A percentile compares a stretch with the other conserved stretches of the same genome.
Conservation (phyloP, 306 rosid species). For the Lagenaria siceraria region DNA sequence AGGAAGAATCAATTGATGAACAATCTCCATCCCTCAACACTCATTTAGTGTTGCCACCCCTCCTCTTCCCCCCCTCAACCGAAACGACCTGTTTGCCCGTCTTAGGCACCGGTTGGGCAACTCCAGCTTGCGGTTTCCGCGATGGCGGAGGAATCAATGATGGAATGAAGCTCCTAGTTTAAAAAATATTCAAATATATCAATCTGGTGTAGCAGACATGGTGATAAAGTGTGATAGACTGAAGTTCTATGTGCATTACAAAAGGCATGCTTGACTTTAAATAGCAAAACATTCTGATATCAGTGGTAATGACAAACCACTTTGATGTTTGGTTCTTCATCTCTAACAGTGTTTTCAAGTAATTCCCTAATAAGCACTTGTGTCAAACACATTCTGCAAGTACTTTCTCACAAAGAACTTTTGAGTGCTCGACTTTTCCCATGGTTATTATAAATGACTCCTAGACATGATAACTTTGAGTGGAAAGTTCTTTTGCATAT, state of each 20-base stretch:
- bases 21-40: conserved; percentile 1
- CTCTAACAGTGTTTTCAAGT: neutral
- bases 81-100: conserved; percentile 27
- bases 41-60: conserved; percentile 39
- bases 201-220: neutral
- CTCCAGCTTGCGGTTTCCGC: conserved; percentile 31
- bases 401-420: neutral
- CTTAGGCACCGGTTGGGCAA: conserved; percentile 20
- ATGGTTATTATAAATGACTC: neutral
- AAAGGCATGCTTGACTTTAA: neutral
- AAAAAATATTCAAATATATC: neutral
- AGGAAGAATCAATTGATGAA: conserved; percentile 11
- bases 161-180: conserved; percentile 59
- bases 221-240: neutral
- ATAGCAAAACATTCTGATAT: too few species aligned
- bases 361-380: neutral
- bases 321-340: neutral
- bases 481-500: neutral
- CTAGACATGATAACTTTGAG: neutral
- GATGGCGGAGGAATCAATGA: conserved; percentile 69
- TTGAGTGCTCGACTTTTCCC: neutral
- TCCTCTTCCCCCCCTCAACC: conserved; percentile 42
- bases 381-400: neutral
- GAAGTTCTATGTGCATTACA: neutral
- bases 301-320: neutral